Base-by-base conservation (phyloP, 116 monocot genomes). In the Iris pallida region DNA sequence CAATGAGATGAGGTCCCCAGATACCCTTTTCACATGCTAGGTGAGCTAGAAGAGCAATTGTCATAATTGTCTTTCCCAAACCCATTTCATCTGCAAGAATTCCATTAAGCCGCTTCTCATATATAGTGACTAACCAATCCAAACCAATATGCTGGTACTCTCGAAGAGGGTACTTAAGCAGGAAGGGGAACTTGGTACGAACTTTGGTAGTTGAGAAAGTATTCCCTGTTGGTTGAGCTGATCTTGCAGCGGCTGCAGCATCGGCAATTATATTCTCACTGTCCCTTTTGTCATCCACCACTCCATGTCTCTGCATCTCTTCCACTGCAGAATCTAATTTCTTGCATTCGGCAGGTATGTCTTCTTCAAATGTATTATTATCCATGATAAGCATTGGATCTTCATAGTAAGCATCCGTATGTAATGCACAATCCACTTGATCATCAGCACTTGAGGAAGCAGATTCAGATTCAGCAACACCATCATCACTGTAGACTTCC, bases 1-100 rank as follows among this genome's bases (percentile, higher is more conserved):
- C 93, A 44, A 98, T 98, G 45, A 98, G 88, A 82, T 98, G 98
- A 53, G 93, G 98, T 10, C 98, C 98, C 98, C 98, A 98, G 49
- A 98, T 90, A 17, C 98, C 98, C 56, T 93, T 98, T 63, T 98
- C 98, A 81, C 98, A 98, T 30, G 98, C 98, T 61, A 98, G 79
- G 73, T 98, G 90, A 47, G 93, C 88, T 48, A 98, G 74, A 71
- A 98, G 89, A 64, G 98, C 79, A 71, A 98, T 98, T n/a, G 98
- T 93, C 98, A 98, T 98, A 42, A 98, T 98, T 16, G 98, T 98
- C 76, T 98, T 98, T 16, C 98, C 98, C 68, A 98, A 76, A 14
- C 98, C 98, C 98, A 98, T 98, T 78, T 98, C 98, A 86, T 98
- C 98, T 49, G 98, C 98, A 52, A 98, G 70, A 78, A 98, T 98